Conservation (phyloP, 1,139 yeast species). For the Nakaseomyces uthaithaninus region DNA sequence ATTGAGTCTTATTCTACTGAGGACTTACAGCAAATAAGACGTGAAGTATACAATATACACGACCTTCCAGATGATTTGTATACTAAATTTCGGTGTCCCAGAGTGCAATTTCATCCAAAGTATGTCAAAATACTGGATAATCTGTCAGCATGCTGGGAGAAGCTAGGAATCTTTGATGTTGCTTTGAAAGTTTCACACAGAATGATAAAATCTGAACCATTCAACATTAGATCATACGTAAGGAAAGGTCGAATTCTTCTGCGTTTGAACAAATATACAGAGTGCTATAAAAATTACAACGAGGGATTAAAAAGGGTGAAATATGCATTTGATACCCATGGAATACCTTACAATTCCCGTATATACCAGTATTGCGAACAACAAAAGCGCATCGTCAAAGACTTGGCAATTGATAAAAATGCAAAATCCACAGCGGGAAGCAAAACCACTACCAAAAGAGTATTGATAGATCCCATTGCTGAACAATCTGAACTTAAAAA, state of each 20-base stretch:
- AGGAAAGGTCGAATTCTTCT: constrained; percentile 43
- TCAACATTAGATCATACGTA: constrained; percentile 52
- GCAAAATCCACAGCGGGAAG: background rate
- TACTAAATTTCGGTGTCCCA: constrained; percentile 9
- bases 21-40: constrained; percentile 16
- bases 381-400: constrained; percentile 2
- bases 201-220: constrained; percentile 43
- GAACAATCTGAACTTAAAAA: constrained; percentile 12
- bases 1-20: constrained; percentile 21
- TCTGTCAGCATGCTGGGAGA: constrained; percentile 54
- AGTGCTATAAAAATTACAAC: constrained; percentile 40
- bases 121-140: constrained; percentile 34
- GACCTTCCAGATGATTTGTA: constrained; percentile 14
- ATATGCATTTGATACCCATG: constrained; percentile 17
- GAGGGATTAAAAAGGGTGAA: constrained; percentile 34
- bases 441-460: constrained; percentile 9
- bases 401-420: constrained; percentile 1
- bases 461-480: constrained; percentile 20
- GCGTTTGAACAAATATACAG: constrained; percentile 31
- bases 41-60: constrained; percentile 7
- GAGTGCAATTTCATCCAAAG: constrained; percentile 29
- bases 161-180: constrained; percentile 34
- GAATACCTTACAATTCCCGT: constrained; percentile 15
- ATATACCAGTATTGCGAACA: constrained; percentile 18
- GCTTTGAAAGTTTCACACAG: constrained; percentile 43